A percentile compares a stretch with the other conserved stretches of the same genome.
phyloP scores from a whole-genome alignment of 352 stramenopile genomes.

The Phytopythium cucurbitacearum region DNA sequence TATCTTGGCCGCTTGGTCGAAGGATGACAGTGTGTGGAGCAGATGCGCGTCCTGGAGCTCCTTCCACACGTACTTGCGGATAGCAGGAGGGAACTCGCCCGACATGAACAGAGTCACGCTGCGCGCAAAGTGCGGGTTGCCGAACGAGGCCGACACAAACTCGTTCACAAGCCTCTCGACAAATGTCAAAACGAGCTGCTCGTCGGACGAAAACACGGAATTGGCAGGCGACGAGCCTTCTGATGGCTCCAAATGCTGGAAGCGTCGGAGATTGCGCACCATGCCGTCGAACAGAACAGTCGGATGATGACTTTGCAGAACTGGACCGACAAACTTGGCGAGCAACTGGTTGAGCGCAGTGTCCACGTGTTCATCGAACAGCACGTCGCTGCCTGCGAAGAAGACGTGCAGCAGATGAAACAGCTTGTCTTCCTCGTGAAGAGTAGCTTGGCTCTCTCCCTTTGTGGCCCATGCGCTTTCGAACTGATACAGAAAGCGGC shows the following conservation, averaged over 20 bases:
- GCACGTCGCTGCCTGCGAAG: constrained; percentile 62
- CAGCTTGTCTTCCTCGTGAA: constrained; percentile 61
- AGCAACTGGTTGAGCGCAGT: constrained; percentile 43
- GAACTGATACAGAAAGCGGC: constrained; percentile 57
- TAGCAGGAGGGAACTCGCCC: constrained; percentile 45
- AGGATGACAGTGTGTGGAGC: constrained; percentile 43
- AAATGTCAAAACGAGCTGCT: constrained; percentile 59
- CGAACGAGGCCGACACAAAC: constrained; percentile 67
- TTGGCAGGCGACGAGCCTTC: constrained; percentile 4
- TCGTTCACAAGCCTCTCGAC: constrained; percentile 61
- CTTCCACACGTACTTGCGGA: constrained; percentile 70
- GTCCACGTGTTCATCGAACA: constrained; percentile 68
- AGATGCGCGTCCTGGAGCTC: constrained; percentile 50
- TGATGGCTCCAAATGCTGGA: constrained; percentile 38
- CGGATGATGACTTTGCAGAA: constrained; percentile 9
- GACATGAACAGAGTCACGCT: constrained; percentile 56
- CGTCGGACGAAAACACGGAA: constrained; percentile 35
- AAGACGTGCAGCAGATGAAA: constrained; percentile 76
- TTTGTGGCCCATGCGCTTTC: constrained; percentile 17
- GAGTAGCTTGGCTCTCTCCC: neutral
- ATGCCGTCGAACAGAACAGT: constrained; percentile 39
- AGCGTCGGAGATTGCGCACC: constrained; percentile 39
- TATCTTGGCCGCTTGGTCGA: constrained; percentile 15
- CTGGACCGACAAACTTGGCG: constrained; percentile 31
- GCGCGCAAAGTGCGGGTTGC: constrained; percentile 59